Evolutionary conservation across 345 rosid genomes (phyloP).

Genomic region (Lepidium didymum): DNA sequence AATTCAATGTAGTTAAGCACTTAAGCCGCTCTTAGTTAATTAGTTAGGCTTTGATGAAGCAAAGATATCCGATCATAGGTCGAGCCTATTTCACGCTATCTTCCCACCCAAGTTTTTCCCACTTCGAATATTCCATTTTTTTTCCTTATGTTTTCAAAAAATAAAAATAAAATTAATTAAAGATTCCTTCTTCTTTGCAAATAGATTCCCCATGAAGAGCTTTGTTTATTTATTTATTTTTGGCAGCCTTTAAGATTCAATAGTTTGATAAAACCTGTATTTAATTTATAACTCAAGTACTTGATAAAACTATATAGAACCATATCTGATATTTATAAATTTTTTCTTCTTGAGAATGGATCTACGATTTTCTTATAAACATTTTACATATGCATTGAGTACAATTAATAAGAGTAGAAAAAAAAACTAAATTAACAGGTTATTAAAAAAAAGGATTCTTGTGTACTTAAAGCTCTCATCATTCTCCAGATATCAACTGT

Average conservation of each 20-base stretch:
- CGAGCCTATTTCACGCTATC: constrained; percentile 19
- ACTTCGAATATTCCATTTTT: constrained; percentile 12
- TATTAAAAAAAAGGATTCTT: background rate
- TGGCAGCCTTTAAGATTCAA: background rate
- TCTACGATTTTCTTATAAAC: constrained; percentile 3
- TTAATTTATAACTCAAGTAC: too few species aligned
- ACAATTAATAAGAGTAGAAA: background rate
- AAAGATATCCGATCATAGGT: constrained; percentile 30
- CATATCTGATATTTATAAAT: background rate
- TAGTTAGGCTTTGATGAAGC: constrained; percentile 1
- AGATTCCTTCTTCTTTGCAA: constrained; percentile 15
- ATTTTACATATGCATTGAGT: constrained; percentile 11
- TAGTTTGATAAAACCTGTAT: background rate
- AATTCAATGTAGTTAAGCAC: constrained; percentile 10
- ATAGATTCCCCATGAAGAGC: constrained; percentile 13
- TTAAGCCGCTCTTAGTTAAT: background rate
- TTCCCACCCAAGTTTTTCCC: constrained; percentile 13
- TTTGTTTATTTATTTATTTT: background rate
- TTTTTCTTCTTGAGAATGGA: constrained; percentile 2
- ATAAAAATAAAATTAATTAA: background rate
- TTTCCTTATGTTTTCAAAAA: background rate
- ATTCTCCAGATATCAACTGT: constrained; percentile 26
- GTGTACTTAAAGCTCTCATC: constrained; percentile 6
- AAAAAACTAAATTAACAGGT: constrained; percentile 15
- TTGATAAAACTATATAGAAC: background rate